These are phyloP conservation scores for Citrus sp. DNA, from an alignment of 345 rosid species.

Conservation along the genomic window DNA sequence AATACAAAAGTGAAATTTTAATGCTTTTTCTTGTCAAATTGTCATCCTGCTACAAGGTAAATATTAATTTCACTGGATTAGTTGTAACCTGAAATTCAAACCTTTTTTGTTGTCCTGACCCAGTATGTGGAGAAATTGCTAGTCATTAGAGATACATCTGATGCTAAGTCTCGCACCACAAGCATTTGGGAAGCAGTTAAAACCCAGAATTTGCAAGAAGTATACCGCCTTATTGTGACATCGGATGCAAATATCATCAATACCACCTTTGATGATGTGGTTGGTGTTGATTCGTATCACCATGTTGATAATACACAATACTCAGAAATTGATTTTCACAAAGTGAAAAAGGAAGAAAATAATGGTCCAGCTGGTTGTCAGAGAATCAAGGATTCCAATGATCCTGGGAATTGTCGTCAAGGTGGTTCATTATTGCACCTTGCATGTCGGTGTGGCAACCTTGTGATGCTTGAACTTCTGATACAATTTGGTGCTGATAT, in stretches of 20 bases:
- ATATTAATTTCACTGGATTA: neutral
- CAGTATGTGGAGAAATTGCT: slow-evolving; percentile 73
- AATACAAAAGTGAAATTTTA: too few species aligned
- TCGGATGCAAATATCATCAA: slow-evolving; percentile 44
- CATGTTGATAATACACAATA: slow-evolving; percentile 32
- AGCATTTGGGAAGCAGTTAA: slow-evolving; percentile 76
- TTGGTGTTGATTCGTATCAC: slow-evolving; percentile 33
- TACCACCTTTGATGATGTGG: slow-evolving; percentile 53
- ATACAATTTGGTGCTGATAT: slow-evolving; percentile 76
- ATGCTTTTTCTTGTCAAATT: neutral
- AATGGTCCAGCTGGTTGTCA: slow-evolving; percentile 56
- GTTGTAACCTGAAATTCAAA: neutral
- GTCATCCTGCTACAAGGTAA: neutral
- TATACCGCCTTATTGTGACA: slow-evolving; percentile 60
- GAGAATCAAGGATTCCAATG: slow-evolving; percentile 53
- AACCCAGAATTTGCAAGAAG: slow-evolving; percentile 55
- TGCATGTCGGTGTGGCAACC: slow-evolving; percentile 59
- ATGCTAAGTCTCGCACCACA: slow-evolving; percentile 21
- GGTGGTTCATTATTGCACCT: slow-evolving; percentile 82
- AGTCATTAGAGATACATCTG: slow-evolving; percentile 40
- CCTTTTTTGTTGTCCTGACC: slow-evolving; percentile 9
- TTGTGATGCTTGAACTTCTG: slow-evolving; percentile 69
- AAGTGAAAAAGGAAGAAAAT: slow-evolving; percentile 24
- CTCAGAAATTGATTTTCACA: slow-evolving; percentile 7
- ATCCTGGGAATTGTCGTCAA: slow-evolving; percentile 62